Evolutionary conservation across 139 green algal species (phyloP).

Genomic region (Protoeuglena noctilucae): DNA sequence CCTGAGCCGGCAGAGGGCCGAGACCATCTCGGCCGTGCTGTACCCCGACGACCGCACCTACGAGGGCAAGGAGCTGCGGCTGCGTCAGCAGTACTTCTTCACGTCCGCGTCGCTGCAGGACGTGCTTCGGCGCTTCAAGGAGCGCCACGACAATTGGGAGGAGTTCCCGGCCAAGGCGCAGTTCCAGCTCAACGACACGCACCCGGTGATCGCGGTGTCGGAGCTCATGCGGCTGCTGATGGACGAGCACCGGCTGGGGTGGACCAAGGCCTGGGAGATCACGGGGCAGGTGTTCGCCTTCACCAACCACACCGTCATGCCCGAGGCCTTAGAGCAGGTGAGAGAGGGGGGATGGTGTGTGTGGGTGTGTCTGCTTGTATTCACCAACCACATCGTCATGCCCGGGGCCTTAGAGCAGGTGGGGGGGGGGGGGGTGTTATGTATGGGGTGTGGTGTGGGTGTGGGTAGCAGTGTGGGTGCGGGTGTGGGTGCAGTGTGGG

Average conservation of each 20-base stretch:
- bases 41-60: constrained; percentile 96
- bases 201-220: constrained; percentile 83
- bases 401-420: constrained; percentile 87
- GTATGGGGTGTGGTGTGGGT: too few species aligned
- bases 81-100: constrained; percentile 99
- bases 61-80: constrained; percentile 90
- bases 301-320: constrained; percentile 99
- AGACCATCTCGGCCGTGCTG: constrained; percentile 88
- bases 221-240: constrained; percentile 97
- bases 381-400: constrained; percentile 99
- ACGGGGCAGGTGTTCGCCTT: constrained; percentile 73
- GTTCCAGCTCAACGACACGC: constrained; percentile 97
- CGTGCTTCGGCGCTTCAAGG: constrained; percentile 63
- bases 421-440: too few species aligned
- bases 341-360: too few species aligned
- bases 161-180: constrained; percentile 71
- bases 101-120: constrained; percentile 88
- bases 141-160: constrained; percentile 43
- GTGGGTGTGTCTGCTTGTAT: constrained; percentile 80
- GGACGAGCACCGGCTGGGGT: constrained; percentile 83
- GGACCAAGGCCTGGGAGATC: constrained; percentile 81
- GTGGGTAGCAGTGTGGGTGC: too few species aligned
- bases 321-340: constrained; percentile 95
- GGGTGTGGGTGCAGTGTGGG: too few species aligned
- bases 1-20: constrained; percentile 81